Evolutionary conservation across 2,329 filamentous ascomycete species (phyloP).

Genomic region (Pleomassaria siparia): DNA sequence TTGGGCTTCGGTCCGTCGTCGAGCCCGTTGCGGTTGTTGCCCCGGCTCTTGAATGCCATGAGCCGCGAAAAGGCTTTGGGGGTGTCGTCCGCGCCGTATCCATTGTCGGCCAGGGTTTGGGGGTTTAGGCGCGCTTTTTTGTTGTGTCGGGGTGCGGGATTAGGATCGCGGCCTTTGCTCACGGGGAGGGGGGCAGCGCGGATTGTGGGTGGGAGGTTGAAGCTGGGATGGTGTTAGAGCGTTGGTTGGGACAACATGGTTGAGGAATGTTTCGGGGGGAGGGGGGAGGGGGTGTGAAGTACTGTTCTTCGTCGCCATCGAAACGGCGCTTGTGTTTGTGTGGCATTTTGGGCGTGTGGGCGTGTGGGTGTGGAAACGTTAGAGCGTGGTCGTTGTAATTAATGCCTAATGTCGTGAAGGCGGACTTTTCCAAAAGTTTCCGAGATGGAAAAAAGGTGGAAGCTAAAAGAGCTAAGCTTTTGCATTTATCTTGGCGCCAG

Average conservation of each 20-base stretch:
- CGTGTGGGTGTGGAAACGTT: too few species aligned
- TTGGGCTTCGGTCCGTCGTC: slow-evolving; percentile 64
- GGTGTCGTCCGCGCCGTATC: slow-evolving; percentile 71
- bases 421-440: slow-evolving; percentile 6
- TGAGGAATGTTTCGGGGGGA: too few species aligned
- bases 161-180: slow-evolving; percentile 46
- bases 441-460: background rate
- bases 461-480: slow-evolving; percentile 6
- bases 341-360: slow-evolving; percentile 61
- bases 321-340: slow-evolving; percentile 78
- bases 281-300: too few species aligned
- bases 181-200: slow-evolving; percentile 62
- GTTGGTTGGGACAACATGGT: slow-evolving; percentile 4
- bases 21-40: slow-evolving; percentile 60
- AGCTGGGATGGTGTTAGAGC: slow-evolving; percentile 50
- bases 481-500: slow-evolving; percentile 3
- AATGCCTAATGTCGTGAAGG: too few species aligned
- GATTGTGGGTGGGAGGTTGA: slow-evolving; percentile 62
- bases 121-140: slow-evolving; percentile 38
- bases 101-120: slow-evolving; percentile 30
- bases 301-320: slow-evolving; percentile 44
- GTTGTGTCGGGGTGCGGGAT: slow-evolving; percentile 31
- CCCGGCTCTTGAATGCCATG: slow-evolving; percentile 71
- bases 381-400: too few species aligned
- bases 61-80: slow-evolving; percentile 84